phyloP scores from a whole-genome alignment of 768 basidiomycete genomes.

The Omphalotus guepiniiformis region DNA sequence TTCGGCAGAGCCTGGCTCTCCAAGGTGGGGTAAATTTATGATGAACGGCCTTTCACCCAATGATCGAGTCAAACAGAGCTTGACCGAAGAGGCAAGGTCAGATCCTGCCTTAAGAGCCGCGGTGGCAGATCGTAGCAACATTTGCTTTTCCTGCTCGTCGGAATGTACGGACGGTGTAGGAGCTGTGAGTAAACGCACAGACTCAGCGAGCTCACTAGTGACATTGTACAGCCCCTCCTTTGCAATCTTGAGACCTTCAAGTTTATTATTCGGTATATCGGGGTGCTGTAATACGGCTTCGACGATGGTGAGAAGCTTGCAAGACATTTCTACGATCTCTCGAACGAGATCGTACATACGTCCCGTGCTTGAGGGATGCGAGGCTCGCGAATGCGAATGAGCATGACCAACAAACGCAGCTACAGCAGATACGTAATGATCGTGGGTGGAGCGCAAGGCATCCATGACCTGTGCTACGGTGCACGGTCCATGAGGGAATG shows the following conservation, averaged over 20 bases:
- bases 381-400: constrained; percentile 84
- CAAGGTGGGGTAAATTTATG: constrained; percentile 53
- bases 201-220: constrained; percentile 83
- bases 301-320: constrained; percentile 86
- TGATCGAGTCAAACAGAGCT: constrained; percentile 69
- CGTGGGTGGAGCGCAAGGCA: constrained; percentile 79
- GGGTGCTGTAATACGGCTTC: constrained; percentile 83
- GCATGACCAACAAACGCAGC: constrained; percentile 98
- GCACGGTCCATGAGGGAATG: constrained; percentile 73
- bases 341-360: constrained; percentile 94
- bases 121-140: constrained; percentile 81
- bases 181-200: constrained; percentile 72
- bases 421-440: constrained; percentile 87
- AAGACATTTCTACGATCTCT: constrained; percentile 91
- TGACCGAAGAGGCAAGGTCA: constrained; percentile 85
- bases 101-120: constrained; percentile 81
- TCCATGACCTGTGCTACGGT: constrained; percentile 67
- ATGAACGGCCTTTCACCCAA: constrained; percentile 60
- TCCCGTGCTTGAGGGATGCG: constrained; percentile 90
- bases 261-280: constrained; percentile 58
- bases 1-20: constrained; percentile 33
- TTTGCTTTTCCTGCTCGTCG: constrained; percentile 81
- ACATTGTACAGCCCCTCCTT: constrained; percentile 83
- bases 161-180: constrained; percentile 42
- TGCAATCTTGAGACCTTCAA: constrained; percentile 60